Evolutionary conservation across 2,329 filamentous ascomycete species (phyloP), one percentile per base, ranked within the genome.

Genomic region (Apiospora saccharicola): DNA sequence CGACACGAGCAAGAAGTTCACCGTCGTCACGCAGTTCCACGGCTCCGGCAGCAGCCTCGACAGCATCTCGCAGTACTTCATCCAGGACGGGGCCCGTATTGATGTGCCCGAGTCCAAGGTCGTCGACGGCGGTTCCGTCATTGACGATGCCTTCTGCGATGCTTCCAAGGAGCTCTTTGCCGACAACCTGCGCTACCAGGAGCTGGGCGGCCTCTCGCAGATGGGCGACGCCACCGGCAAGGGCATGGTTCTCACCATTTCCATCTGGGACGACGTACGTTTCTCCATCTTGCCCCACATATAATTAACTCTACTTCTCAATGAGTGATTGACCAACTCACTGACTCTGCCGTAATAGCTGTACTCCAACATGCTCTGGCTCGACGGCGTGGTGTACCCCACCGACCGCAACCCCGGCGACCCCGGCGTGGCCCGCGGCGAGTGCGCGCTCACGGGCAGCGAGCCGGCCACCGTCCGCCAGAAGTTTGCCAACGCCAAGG

Each of bases 351-450:
- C n/a, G n/a, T n/a, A n/a, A n/a, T n/a, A 79, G 76, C 76, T 76
- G 71, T 82, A 86, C 67, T 83, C 87, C 75, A 86, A 90, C 81
- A 92, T 92, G 89, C 85, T 90, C 74, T 92, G 90, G 91, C 86
- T 93, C 73, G 90, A 92, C 82, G 74, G 75, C 49, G 85, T 85
- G 72, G 83, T 79, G 74, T 90, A 87, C 81, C 89, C 89, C 30
- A 82, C 84, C 67, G 76, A 81, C 34, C 73, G 76, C 68, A 69
- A 74, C 70, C 72, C 82, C 5, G 81, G 81, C 13, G 75, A 75
- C 4, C 83, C 83, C 24, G 86, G 87, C 76, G 81, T 82, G 67
- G 79, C 81, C 46, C 84, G 87, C 75, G 87, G 87, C 71, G 79
- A 81, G 19, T 89, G 87, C 77, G 73, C 80, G 72, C 81, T 81